A percentile compares a stretch with the other conserved stretches of the same genome.
phyloP scores from a whole-genome alignment of 768 basidiomycete species.

The Xanthoconium stramineum region DNA sequence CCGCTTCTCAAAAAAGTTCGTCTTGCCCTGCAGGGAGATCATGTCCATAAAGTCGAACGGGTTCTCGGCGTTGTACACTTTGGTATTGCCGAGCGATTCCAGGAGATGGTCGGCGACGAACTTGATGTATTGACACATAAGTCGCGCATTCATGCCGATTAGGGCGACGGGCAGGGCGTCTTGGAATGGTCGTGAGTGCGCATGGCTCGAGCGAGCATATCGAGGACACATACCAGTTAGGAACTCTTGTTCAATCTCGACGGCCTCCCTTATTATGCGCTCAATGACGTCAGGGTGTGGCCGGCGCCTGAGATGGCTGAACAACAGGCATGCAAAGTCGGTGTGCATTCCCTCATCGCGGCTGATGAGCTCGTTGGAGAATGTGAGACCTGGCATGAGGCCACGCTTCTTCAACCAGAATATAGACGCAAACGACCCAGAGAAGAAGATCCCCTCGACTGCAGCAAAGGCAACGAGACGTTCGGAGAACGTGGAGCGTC shows the following conservation, averaged over 20 bases:
- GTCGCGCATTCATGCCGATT: conserved; percentile 84
- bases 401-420: conserved; percentile 99
- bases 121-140: conserved; percentile 90
- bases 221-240: conserved; percentile 54
- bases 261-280: conserved; percentile 76
- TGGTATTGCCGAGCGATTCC: conserved; percentile 78
- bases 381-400: conserved; percentile 91
- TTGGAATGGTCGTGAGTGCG: conserved; percentile 22
- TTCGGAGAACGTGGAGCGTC: conserved; percentile 75
- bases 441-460: conserved; percentile 97
- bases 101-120: conserved; percentile 89
- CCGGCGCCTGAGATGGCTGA: conserved; percentile 71
- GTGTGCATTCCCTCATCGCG: conserved; percentile 95
- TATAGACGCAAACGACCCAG: conserved; percentile 86
- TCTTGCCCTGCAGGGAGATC: conserved; percentile 92
- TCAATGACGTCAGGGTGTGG: conserved; percentile 75
- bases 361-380: conserved; percentile 93
- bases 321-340: conserved; percentile 89
- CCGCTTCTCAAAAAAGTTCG: conserved; percentile 93
- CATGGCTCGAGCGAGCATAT: too few relatives aligned
- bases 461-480: conserved; percentile 92
- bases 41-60: conserved; percentile 94
- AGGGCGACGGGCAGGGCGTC: conserved; percentile 80
- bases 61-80: conserved; percentile 69
- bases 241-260: conserved; percentile 82